phyloP scores from a whole-genome alignment of 768 basidiomycete species.

The Agaricus sinodeliciosus region DNA sequence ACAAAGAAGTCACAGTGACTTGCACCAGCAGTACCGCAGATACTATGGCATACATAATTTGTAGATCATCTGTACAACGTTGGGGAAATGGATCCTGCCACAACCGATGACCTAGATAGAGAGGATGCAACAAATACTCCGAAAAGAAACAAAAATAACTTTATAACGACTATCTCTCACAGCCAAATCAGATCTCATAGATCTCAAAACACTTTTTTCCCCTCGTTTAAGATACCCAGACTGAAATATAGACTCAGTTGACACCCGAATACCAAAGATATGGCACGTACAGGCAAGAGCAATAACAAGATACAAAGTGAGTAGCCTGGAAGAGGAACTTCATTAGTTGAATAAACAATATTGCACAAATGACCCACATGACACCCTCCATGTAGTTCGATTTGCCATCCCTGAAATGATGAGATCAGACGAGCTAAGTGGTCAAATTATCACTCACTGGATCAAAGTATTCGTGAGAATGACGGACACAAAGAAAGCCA shows the following conservation, averaged over 20 bases:
- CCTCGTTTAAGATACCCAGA: constrained; percentile 23
- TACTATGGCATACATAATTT: too few relatives aligned
- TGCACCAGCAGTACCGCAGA: not conserved
- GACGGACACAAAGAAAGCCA: constrained; percentile 81
- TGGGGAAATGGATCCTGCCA: not conserved
- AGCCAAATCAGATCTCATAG: too few relatives aligned
- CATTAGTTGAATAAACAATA: constrained; percentile 23
- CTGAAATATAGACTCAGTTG: constrained; percentile 7
- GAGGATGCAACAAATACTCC: not conserved
- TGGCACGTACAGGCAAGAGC: constrained; percentile 63
- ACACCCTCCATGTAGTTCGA: constrained; percentile 92
- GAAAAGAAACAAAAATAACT: too few relatives aligned
- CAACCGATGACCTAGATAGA: not conserved
- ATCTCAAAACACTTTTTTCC: too few relatives aligned
- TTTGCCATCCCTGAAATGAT: constrained; percentile 60
- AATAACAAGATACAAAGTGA: constrained; percentile 74
- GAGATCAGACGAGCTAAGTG: not conserved
- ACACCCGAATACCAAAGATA: not conserved
- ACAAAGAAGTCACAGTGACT: not conserved
- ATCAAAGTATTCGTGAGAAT: constrained; percentile 82
- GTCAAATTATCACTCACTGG: constrained; percentile 36
- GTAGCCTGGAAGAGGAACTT: constrained; percentile 34
- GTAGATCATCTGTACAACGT: too few relatives aligned
- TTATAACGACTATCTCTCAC: too few relatives aligned
- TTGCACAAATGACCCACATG: constrained; percentile 37